Evolutionary conservation across 306 rosid species (phyloP), one percentile per base, ranked within the genome.

Genomic region (Dryas drummondii): DNA sequence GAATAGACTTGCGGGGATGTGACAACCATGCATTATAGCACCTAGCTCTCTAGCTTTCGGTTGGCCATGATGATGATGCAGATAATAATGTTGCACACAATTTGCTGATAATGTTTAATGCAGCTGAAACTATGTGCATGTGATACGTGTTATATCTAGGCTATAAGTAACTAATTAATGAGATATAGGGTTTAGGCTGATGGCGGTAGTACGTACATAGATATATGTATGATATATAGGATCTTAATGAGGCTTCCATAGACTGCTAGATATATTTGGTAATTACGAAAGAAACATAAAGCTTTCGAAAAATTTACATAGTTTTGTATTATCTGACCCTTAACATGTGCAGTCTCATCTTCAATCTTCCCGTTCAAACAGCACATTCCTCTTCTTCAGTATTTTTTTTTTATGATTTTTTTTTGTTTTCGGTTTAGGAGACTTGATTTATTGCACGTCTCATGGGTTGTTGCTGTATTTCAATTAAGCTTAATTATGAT

Each of bases 1-100:
- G 84, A 15, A 85, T 81, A 64, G 89, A 78, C 91, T 72, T 77
- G 80, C 88, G 80, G 75, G 85, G 87, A 87, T 84, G 87, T 82
- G 88, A 87, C 87, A 68, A 72, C 73, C 42, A 27, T 16, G 40
- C 37, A 32, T 32, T 32, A 32, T 32, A 32, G 37, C 37, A 1
- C 37, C 37, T 32, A 32, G 37, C 37, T 32, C 37, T 32, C 2
- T 32, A 32, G 37, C 37, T 32, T 32, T 32, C 37, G 2, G 37
- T 32, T 32, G 37, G 37, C 37, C 37, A 32, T 32, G 37, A 2
- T 32, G 37, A 32, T 32, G 37, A 32, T 32, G 37, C 37, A 32
- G 2, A 32, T 32, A 32, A 32, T 32, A 32, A 32, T 32, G 37
- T 32, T 32, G 37, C 37, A 32, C 37, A 32, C 3, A 32, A 32